These are phyloP conservation scores for Wallacemonas collosoma DNA, from an alignment of 208 protist species.

Conservation along the genomic window DNA sequence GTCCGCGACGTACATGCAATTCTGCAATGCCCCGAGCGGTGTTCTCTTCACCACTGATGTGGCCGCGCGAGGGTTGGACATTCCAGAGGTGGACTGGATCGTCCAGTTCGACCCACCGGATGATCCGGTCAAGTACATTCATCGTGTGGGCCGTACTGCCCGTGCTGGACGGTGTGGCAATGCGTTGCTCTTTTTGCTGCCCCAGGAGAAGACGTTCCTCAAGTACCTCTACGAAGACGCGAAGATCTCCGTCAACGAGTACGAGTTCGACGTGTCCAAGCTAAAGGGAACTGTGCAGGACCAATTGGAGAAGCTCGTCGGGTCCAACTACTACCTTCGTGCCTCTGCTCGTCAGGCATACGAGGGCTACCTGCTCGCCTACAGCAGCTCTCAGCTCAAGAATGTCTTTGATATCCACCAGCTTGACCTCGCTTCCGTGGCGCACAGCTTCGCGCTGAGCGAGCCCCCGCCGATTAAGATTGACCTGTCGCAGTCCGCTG, in stretches of 20 bases:
- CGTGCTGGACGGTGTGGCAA: conserved; percentile 92
- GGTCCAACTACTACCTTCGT: conserved; percentile 99
- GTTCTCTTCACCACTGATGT: conserved; percentile 99
- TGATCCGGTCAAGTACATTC: conserved; percentile 99
- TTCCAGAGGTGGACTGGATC: conserved; percentile 99
- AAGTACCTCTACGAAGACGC: conserved; percentile 98
- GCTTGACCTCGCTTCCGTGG: conserved; percentile 96
- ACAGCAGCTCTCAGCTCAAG: conserved; percentile 98
- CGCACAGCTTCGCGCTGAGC: conserved; percentile 90
- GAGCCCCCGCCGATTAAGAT: conserved; percentile 92
- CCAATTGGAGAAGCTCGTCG: conserved; percentile 97
- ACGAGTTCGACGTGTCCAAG: conserved; percentile 97
- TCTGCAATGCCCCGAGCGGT: conserved; percentile 97
- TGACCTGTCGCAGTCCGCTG: conserved; percentile 90
- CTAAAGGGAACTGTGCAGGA: conserved; percentile 90
- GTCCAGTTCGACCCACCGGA: conserved; percentile 99
- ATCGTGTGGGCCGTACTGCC: conserved; percentile 98
- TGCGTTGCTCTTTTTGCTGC: conserved; percentile 98
- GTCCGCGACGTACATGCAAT: conserved; percentile 99
- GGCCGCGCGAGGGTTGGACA: conserved; percentile 98
- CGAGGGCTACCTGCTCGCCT: conserved; percentile 97
- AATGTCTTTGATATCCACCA: conserved; percentile 98
- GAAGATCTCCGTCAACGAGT: conserved; percentile 97
- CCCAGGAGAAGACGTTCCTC: conserved; percentile 98
- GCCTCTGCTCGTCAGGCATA: conserved; percentile 97